Percentiles rank a stretch among this genome's conserved stretches.
Evolutionary conservation across 139 green algal genomes (phyloP).

Genomic region (Coelastrella sp.): DNA sequence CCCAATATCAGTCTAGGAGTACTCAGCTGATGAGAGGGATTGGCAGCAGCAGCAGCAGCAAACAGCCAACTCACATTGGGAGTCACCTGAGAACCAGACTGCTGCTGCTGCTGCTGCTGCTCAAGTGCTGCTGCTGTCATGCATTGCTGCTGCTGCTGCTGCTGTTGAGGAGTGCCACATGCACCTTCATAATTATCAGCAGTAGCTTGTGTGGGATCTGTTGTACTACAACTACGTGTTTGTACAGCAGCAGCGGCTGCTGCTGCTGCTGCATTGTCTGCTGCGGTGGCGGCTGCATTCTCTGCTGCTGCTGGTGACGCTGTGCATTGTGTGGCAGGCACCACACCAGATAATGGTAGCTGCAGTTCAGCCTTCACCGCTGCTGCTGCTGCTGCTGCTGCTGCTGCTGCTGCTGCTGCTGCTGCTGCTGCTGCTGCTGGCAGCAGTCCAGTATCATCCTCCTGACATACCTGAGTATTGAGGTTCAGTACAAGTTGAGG

Average conservation of each 20-base stretch:
- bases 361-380: neutral
- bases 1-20: neutral
- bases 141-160: conserved; percentile 27
- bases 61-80: neutral
- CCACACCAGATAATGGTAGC: neutral
- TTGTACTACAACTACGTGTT: neutral
- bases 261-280: neutral
- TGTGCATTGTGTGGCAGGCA: neutral
- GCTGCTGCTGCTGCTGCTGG: conserved; percentile 24
- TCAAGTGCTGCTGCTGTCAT: conserved; percentile 2
- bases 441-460: neutral
- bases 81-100: neutral
- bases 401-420: conserved; percentile 13
- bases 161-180: neutral
- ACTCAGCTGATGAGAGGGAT: neutral
- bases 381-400: conserved; percentile 6
- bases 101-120: conserved; percentile 34
- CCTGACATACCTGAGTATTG: neutral
- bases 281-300: neutral
- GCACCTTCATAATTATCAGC: neutral
- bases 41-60: conserved; percentile 4
- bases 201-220: neutral
- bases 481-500: neutral
- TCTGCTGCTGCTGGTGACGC: neutral
- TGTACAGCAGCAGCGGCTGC: neutral